Base-by-base conservation (phyloP, 306 rosid species). In the Dryas alaskensis region DNA sequence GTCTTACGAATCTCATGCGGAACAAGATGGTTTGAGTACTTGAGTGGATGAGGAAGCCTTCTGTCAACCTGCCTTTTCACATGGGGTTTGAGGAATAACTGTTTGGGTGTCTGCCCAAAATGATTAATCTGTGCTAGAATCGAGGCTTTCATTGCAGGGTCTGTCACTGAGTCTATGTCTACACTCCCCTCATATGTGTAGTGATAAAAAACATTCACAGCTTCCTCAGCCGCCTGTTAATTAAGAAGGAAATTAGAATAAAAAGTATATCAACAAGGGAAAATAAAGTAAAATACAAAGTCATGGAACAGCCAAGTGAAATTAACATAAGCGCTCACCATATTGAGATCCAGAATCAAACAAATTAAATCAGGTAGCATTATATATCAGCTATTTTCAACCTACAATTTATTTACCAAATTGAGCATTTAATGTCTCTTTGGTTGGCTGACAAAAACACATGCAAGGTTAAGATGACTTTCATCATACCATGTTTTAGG, bases 61-160 rank as follows among this genome's bases (percentile, higher is more conserved):
- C 89, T 81, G 78, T 92, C 95, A 49, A 81, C 89, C 67, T 89
- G 86, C 81, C 99, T 88, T 84, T 92, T 90, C 76, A 77, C 93
- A 52, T 95, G 99, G 79, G 99, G 81, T 77, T 90, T 95, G 76
- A 77, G 92, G 84, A 95, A 95, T 71, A 95, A 85, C 73, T 95
- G 99, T 81, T 95, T 95, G 49, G 99, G 99, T 27, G 99, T 95
- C 91, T 95, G 99, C 82, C 99, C 99, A 86, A 95, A 95, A 85
- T 95, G 98, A 86, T 95, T 95, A 67, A 95, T 95, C 79, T 95
- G 99, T 46, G 99, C 98, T 79, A 95, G 84, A 87, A 95, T 95
- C 75, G 99, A 92, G 82, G 99, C 99, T 84, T 95, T 95, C 98
- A 95, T 87, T 51, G 97, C 98, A 25, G 99, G 99, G 84, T 95